Percentiles rank a stretch among this genome's conserved stretches.
These are phyloP conservation scores for Lycium ferocissimum DNA, from an alignment of 257 asterid genomes.

Conservation along the genomic window DNA sequence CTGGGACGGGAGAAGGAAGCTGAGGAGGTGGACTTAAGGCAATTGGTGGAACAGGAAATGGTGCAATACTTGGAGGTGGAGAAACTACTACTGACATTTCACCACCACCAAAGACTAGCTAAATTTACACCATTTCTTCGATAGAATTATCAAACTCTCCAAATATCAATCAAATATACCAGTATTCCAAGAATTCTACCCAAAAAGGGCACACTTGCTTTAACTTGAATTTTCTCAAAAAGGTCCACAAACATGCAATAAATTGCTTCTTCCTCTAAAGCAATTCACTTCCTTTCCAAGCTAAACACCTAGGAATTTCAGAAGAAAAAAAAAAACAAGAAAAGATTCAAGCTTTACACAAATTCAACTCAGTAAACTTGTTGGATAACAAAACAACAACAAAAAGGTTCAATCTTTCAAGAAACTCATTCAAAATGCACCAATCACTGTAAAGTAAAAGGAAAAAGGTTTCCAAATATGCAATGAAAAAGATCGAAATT, in stretches of 20 bases:
- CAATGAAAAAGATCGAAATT: constrained; percentile 15
- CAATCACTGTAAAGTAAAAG: too few species aligned
- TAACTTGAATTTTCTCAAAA: neutral
- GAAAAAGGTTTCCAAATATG: neutral
- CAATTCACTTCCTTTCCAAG: constrained; percentile 14
- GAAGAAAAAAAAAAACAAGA: neutral
- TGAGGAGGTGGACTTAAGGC: constrained; percentile 39
- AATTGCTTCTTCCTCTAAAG: neutral
- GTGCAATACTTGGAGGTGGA: constrained; percentile 45
- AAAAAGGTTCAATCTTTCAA: neutral
- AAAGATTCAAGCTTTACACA: neutral
- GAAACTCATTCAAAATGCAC: neutral
- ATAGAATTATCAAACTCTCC: constrained; percentile 27
- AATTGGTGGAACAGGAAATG: constrained; percentile 37
- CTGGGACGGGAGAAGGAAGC: constrained; percentile 15
- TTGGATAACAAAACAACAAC: neutral
- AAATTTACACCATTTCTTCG: constrained; percentile 30
- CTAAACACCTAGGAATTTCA: constrained; percentile 12
- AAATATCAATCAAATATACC: constrained; percentile 24
- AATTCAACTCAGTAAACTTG: neutral
- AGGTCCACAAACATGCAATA: constrained; percentile 15
- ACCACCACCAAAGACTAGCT: constrained; percentile 45
- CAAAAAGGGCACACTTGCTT: neutral
- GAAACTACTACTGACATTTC: constrained; percentile 38
- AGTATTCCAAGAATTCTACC: constrained; percentile 36